Evolutionary conservation across 2,329 filamentous ascomycete species (phyloP), one percentile per base, ranked within the genome.

Genomic region (Xylaria arbuscula): DNA sequence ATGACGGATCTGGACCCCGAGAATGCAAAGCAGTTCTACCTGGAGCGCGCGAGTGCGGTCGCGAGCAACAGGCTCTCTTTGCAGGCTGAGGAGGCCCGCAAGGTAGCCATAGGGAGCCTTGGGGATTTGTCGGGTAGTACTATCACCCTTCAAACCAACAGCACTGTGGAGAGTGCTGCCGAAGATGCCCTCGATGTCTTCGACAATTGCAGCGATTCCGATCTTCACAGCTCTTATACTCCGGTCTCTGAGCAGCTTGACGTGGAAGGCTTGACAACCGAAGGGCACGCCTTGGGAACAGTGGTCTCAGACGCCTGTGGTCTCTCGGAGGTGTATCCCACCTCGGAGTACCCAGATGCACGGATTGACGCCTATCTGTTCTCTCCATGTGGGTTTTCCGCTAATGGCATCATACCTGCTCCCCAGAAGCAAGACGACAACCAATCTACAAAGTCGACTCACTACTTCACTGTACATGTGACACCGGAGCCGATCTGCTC

Each of bases 381-480:
- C 84, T 94, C 92, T 0, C 96, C 96, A 0, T 99, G 96, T 77
- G 96, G 96, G 67, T 99, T 97, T 82, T 98, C 94, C 7, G 96
- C 96, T 79, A 99, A 99, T 77, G 96, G 94, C 62, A 94, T 99
- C 22, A 88, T 99, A 50, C 96, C 96, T 7, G 90, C 93, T 57
- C 90, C 93, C 0, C 83, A 87, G 15, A 83, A 85, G 61, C 82
- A 82, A 40, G 84, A 76, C 42, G 75, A 70, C 3, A 72, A 83
- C 78, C 82, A 85, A 68, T 77, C 79, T 58, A 80, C 81, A 68
- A 85, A 84, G 61, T 83, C 87, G 3, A 91, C 89, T 48, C 94
- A 98, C 82, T 99, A 99, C 83, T 99, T 98, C 82, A 99, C 95
- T 0, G 96, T 99, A 28, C 96, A 99, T 78, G 96, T 99, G 73